A percentile compares a stretch with the other conserved stretches of the same genome.
These are phyloP conservation scores for Linanthus parryae DNA, from an alignment of 148 eudicot genomes.

Conservation along the genomic window DNA sequence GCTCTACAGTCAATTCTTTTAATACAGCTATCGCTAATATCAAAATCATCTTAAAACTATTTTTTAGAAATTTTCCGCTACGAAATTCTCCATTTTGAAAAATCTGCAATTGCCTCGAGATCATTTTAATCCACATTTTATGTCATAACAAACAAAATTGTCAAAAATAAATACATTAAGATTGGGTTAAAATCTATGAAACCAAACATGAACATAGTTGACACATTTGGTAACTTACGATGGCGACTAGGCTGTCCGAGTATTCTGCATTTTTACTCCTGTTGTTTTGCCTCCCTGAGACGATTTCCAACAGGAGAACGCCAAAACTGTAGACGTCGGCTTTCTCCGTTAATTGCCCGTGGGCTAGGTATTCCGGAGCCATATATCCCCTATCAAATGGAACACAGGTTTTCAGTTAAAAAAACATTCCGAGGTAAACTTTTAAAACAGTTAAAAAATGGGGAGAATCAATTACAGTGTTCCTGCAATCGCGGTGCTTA, in stretches of 20 bases:
- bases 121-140: too few species aligned
- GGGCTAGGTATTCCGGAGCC: conserved; percentile 64
- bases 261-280: conserved; percentile 18
- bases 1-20: too few species aligned
- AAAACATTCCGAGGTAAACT: too few species aligned
- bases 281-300: conserved; percentile 46
- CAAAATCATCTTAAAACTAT: too few species aligned
- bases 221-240: conserved; percentile 24
- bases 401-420: background rate
- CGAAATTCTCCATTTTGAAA: too few species aligned
- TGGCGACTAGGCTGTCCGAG: conserved; percentile 34
- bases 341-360: conserved; percentile 49
- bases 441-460: too few species aligned
- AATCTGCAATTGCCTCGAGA: too few species aligned
- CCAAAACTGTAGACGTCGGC: conserved; percentile 63
- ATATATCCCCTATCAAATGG: conserved; percentile 39
- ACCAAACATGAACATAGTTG: background rate
- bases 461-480: conserved; percentile 33
- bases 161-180: too few species aligned
- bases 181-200: too few species aligned
- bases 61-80: too few species aligned
- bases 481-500: conserved; percentile 59
- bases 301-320: conserved; percentile 46
- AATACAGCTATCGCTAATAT: too few species aligned
- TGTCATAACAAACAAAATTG: too few species aligned